These are phyloP conservation scores for Pyrrhoderma lamaoense DNA, from an alignment of 1,284 basidiomycete species.

Conservation along the genomic window DNA sequence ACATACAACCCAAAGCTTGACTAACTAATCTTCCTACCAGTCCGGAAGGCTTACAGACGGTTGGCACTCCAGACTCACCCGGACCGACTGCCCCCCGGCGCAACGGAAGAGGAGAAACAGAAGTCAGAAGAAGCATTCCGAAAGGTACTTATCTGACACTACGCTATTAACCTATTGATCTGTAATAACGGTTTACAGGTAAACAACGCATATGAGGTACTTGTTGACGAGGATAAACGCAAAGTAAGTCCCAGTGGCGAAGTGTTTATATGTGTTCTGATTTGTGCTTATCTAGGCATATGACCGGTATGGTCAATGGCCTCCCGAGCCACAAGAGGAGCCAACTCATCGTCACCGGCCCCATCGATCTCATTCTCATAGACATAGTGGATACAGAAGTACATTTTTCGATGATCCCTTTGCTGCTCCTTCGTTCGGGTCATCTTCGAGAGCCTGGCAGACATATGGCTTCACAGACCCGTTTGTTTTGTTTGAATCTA, in stretches of 20 bases:
- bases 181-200: constrained; percentile 25
- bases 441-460: constrained; percentile 21
- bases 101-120: constrained; percentile 39
- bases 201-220: constrained; percentile 36
- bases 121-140: constrained; percentile 46
- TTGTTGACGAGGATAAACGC: constrained; percentile 36
- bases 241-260: constrained; percentile 25
- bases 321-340: constrained; percentile 35
- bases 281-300: constrained; percentile 39
- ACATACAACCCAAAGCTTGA: background rate
- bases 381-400: constrained; percentile 8
- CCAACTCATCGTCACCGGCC: constrained; percentile 25
- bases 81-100: constrained; percentile 48
- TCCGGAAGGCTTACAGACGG: constrained; percentile 55
- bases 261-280: constrained; percentile 27
- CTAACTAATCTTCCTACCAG: constrained; percentile 27
- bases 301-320: constrained; percentile 64
- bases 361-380: constrained; percentile 22
- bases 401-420: constrained; percentile 22
- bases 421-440: constrained; percentile 26
- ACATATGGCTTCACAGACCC: constrained; percentile 54
- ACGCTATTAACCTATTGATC: background rate
- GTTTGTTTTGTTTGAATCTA: constrained; percentile 32
- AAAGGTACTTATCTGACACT: constrained; percentile 27
- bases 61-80: constrained; percentile 59